Evolutionary conservation across 2,329 filamentous ascomycete species (phyloP).

Genomic region (Rhynchosporium agropyri): DNA sequence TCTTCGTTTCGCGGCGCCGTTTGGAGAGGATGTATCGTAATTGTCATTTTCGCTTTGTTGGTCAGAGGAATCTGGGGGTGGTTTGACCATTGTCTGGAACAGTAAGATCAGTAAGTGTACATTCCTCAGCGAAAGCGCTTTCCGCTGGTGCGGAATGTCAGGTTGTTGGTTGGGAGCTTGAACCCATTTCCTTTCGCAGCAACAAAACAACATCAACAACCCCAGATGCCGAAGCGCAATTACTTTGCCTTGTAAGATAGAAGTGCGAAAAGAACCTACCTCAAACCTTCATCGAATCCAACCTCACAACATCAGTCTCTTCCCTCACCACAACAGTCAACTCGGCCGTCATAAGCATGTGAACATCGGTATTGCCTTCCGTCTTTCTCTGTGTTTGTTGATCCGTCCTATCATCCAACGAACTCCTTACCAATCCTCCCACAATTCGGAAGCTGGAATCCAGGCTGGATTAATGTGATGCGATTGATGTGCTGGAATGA

Average conservation of each 20-base stretch:
- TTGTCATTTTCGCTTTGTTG: not conserved
- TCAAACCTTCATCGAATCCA: not conserved
- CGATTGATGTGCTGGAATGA: too few relatives aligned
- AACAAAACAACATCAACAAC: slow-evolving; percentile 2
- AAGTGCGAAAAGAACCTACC: not conserved
- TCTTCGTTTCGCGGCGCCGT: slow-evolving; percentile 21
- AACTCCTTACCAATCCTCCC: too few relatives aligned
- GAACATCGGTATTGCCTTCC: not conserved
- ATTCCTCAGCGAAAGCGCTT: not conserved
- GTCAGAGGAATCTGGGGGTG: not conserved
- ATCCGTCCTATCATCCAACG: not conserved
- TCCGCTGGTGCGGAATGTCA: not conserved
- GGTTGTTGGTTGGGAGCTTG: not conserved
- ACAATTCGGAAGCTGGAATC: too few relatives aligned
- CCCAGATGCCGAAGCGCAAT: not conserved
- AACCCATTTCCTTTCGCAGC: not conserved
- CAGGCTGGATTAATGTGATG: too few relatives aligned
- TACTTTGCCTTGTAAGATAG: not conserved
- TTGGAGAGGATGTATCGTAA: slow-evolving; percentile 12
- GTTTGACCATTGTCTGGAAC: slow-evolving; percentile 10
- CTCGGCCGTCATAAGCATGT: not conserved
- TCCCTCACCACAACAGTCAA: not conserved
- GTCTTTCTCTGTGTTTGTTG: not conserved
- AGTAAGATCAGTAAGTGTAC: slow-evolving; percentile 6
- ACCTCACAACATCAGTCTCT: slow-evolving; percentile 13